phyloP scores from a whole-genome alignment of 2,329 filamentous ascomycete genomes.

The Talaromyces sp. region DNA sequence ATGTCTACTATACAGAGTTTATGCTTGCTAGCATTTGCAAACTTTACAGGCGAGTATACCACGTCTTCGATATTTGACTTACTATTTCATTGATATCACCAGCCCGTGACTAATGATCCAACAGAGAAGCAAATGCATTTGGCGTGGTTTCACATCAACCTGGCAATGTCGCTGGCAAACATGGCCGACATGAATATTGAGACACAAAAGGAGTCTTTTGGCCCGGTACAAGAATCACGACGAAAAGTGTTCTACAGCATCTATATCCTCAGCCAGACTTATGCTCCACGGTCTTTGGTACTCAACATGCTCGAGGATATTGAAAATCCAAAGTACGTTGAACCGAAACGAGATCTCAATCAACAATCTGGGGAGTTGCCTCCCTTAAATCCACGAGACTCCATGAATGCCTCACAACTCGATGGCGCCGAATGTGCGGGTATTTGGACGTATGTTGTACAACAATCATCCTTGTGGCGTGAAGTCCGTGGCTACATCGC shows the following conservation, averaged over 20 bases:
- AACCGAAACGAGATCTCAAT: conserved; percentile 16
- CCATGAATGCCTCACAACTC: background rate
- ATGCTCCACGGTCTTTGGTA: conserved; percentile 17
- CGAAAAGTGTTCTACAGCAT: conserved; percentile 21
- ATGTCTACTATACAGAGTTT: conserved; percentile 24
- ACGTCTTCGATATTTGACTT: too few species aligned
- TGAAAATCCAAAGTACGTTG: conserved; percentile 22
- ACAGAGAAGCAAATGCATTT: conserved; percentile 15
- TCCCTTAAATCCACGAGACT: conserved; percentile 18
- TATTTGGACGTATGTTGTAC: conserved; percentile 24
- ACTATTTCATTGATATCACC: background rate
- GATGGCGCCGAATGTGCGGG: conserved; percentile 12
- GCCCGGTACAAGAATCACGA: conserved; percentile 9
- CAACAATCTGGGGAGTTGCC: conserved; percentile 15
- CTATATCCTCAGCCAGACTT: conserved; percentile 21
- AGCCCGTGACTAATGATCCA: background rate
- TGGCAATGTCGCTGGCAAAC: conserved; percentile 15
- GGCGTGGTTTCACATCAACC: conserved; percentile 16
- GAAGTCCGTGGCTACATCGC: conserved; percentile 21
- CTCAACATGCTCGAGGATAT: conserved; percentile 25
- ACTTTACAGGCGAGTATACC: conserved; percentile 20
- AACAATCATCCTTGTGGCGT: conserved; percentile 20
- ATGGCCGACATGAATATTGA: conserved; percentile 15
- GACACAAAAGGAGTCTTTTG: background rate
- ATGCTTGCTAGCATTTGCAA: conserved; percentile 23